phyloP scores from a whole-genome alignment of 2,329 filamentous ascomycete genomes.

The Monilinia aucupariae region DNA sequence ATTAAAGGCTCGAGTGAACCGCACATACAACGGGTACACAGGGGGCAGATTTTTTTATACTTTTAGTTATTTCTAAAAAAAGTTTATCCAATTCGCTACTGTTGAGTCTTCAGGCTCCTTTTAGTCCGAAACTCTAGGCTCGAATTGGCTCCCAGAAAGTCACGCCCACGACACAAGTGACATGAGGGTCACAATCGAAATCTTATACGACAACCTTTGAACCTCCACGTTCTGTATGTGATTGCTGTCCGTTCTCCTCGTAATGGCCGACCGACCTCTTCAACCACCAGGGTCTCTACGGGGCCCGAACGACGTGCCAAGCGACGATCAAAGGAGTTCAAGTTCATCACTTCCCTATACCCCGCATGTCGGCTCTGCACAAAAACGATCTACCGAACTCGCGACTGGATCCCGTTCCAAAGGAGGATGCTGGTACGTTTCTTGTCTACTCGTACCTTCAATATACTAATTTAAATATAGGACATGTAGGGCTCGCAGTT shows the following conservation, averaged over 20 bases:
- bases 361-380: not conserved
- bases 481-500: constrained; percentile 16
- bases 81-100: not conserved
- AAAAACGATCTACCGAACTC: not conserved
- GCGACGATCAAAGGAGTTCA: not conserved
- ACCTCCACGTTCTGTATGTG: too few species aligned
- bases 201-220: not conserved
- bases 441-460: not conserved
- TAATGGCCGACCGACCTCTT: not conserved
- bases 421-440: constrained; percentile 6
- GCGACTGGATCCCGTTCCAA: not conserved
- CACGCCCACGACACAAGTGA: not conserved
- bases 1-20: not conserved
- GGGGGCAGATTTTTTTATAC: not conserved
- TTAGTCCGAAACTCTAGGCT: not conserved
- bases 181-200: not conserved
- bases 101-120: too few species aligned
- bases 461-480: not conserved
- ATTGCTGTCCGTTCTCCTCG: not conserved
- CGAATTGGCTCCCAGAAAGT: not conserved
- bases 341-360: not conserved
- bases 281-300: too few species aligned
- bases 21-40: not conserved
- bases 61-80: not conserved
- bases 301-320: not conserved